These are phyloP conservation scores for Tremella fuciformis DNA, from an alignment of 768 basidiomycete species.

Conservation along the genomic window DNA sequence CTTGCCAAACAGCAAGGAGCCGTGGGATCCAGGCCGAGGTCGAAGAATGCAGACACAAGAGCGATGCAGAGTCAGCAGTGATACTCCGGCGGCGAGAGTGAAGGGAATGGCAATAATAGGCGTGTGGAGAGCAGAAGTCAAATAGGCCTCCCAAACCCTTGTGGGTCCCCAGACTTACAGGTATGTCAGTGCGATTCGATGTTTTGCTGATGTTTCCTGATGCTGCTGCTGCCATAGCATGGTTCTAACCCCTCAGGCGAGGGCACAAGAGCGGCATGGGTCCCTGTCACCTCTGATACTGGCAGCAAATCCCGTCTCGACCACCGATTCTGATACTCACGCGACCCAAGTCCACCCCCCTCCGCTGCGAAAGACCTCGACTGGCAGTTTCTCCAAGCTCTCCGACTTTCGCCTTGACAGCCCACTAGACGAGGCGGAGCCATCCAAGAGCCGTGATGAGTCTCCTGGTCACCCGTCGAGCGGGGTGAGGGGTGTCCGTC, in stretches of 20 bases:
- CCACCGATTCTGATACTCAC: neutral
- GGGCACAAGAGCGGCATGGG: no score
- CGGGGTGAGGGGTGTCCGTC: slow-evolving; percentile 36
- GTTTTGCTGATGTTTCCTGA: no score
- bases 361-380: slow-evolving; percentile 33
- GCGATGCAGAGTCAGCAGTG: no score
- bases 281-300: neutral
- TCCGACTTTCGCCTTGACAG: slow-evolving; percentile 42
- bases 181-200: no score
- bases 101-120: no score
- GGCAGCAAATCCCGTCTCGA: neutral
- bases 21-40: no score
- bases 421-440: slow-evolving; percentile 7
- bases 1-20: neutral
- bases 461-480: slow-evolving; percentile 14
- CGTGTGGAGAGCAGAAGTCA: no score
- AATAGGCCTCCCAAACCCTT: no score
- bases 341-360: slow-evolving; percentile 14
- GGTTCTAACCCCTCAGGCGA: slow-evolving; percentile 1
- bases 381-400: slow-evolving; percentile 40
- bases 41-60: no score
- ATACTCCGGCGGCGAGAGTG: no score
- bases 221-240: neutral
- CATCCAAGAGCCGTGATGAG: slow-evolving; percentile 4
- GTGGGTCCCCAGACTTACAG: no score